Evolutionary conservation across 371 early-diverging fungal genomes (phyloP), one percentile per base, ranked within the genome.

Genomic region (Polyrhizophydium stewartii): DNA sequence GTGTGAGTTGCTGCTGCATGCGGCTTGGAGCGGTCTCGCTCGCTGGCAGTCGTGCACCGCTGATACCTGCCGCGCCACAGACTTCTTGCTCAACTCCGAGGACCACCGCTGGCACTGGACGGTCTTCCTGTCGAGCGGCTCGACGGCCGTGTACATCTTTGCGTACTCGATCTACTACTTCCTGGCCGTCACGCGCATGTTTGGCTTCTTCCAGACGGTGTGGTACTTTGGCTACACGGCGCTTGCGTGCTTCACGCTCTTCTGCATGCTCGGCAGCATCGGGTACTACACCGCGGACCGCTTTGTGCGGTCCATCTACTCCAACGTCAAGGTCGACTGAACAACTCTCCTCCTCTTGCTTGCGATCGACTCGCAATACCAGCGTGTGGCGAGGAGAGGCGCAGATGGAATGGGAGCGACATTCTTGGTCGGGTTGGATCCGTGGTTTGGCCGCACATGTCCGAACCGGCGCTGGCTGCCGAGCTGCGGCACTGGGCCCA

Each of bases 71-170:
- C 25, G 46, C n/a, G 25, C 41, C 38, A n/a, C 49, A 56, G 91
- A 91, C 66, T 83, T 90, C 59, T 70, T 90, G 28, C 75, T 92
- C 51, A 92, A 92, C 58, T 79, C 89, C 0, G 93, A 92, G 61
- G 91, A 92, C 63, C 91, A 92, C 69, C 78, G 90, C 47, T 92
- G 93, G 89, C 90, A 90, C 58, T 92, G 93, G 93, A 79, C 85
- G 56, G 83, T 87, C 35, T 87, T 92, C 69, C 75, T 86, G 66
- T 83, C 90, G 17, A 84, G 89, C 61, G 93, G 89, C 10, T 89
- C 89, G 1, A 86, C 89, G 24, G 82, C 88, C 0, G 79, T 74
- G 9, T 92, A 92, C 67, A 81, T 92, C n/a, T 92, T 87, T 67
- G 55, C 87, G 28, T 92, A 91, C 65, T 74, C 92, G 0, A 73